phyloP scores from a whole-genome alignment of 352 stramenopile species.

The Elongisporangium undulatum region DNA sequence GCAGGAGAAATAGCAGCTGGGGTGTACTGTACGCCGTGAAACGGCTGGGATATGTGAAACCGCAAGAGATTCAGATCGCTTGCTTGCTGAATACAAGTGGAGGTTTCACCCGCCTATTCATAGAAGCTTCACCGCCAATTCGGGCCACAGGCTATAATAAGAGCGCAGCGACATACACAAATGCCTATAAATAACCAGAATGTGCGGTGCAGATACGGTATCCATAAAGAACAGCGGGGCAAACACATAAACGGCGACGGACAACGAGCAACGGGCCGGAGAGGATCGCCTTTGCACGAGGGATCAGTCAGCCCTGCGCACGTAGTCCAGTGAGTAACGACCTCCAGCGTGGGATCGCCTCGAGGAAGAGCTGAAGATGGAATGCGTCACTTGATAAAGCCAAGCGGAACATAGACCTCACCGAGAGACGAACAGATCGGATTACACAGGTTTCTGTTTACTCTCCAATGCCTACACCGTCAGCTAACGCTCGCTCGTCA shows the following conservation, averaged over 20 bases:
- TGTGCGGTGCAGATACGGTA: neutral
- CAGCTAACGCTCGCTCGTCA: constrained; percentile 2
- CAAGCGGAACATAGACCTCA: neutral
- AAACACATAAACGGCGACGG: neutral
- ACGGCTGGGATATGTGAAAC: neutral
- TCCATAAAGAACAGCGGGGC: neutral
- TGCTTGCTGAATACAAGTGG: neutral
- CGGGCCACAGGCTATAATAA: neutral
- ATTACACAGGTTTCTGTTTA: neutral
- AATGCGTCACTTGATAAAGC: neutral
- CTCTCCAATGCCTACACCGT: neutral
- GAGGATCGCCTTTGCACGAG: neutral
- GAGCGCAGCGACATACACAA: neutral
- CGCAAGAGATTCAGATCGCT: neutral
- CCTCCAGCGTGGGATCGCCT: neutral
- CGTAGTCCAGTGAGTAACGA: neutral
- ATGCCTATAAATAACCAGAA: neutral
- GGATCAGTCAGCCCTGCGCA: neutral
- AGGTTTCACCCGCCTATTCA: neutral
- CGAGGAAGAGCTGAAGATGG: neutral
- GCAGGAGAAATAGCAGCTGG: constrained; percentile 1
- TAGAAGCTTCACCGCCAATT: neutral
- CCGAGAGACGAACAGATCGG: neutral
- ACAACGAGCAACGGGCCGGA: neutral
- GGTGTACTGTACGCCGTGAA: neutral